Evolutionary conservation across 2,329 filamentous ascomycete genomes (phyloP).

Genomic region (Fusarium sp.): DNA sequence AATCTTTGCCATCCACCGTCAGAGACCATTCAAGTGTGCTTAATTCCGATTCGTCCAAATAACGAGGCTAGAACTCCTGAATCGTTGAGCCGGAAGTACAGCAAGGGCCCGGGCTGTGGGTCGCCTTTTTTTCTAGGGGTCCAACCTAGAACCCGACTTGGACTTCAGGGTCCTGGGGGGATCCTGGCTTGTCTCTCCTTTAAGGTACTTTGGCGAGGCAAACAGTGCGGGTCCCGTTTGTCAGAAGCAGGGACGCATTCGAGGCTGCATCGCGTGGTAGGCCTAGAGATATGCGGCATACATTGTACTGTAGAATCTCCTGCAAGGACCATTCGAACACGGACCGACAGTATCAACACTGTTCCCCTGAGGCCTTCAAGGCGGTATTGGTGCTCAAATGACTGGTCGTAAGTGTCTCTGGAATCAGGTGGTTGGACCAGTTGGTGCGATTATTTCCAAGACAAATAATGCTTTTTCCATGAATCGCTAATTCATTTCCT

Average conservation of each 20-base stretch:
- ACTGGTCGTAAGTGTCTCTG: constrained; percentile 15
- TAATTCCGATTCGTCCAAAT: constrained; percentile 34
- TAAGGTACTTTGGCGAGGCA: constrained; percentile 37
- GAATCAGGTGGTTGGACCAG: not conserved
- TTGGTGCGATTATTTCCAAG: constrained; percentile 3
- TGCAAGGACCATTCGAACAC: constrained; percentile 14
- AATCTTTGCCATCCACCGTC: constrained; percentile 29
- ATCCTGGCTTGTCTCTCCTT: constrained; percentile 8
- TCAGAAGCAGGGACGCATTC: constrained; percentile 26
- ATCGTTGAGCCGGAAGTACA: constrained; percentile 18
- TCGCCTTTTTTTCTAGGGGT: constrained; percentile 29
- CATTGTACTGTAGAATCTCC: not conserved
- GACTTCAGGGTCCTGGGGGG: constrained; percentile 7
- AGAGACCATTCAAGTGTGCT: not conserved
- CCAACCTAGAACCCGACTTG: constrained; percentile 11
- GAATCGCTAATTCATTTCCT: not conserved
- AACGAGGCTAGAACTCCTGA: constrained; percentile 33
- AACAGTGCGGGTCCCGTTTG: constrained; percentile 34
- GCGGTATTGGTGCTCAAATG: constrained; percentile 22
- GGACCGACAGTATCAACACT: constrained; percentile 19
- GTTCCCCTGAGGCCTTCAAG: constrained; percentile 29
- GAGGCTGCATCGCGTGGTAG: constrained; percentile 20
- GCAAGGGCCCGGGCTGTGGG: constrained; percentile 4
- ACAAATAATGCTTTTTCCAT: not conserved
- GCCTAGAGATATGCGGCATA: constrained; percentile 1